A percentile compares a stretch with the other conserved stretches of the same genome.
Conservation (phyloP, 331 rosid genomes). For the Malus hybrid region DNA sequence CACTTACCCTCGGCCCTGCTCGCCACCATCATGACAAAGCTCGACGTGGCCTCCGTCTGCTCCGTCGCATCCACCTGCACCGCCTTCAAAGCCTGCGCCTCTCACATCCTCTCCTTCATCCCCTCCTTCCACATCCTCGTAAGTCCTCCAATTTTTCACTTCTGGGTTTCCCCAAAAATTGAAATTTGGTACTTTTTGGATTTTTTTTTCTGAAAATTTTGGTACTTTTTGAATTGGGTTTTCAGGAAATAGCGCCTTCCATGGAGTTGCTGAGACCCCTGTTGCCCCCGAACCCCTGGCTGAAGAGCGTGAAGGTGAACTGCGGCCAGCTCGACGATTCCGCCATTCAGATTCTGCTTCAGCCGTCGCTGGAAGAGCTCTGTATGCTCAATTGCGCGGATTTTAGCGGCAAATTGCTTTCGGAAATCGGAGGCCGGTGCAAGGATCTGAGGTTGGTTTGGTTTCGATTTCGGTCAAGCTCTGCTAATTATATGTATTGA, state of each 20-base stretch:
- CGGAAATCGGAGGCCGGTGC: constrained; percentile 77
- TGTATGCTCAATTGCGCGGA: constrained; percentile 68
- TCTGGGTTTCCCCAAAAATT: not conserved
- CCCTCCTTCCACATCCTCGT: constrained; percentile 74
- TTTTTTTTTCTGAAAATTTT: not conserved
- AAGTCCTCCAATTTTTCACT: not conserved
- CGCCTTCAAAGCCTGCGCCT: constrained; percentile 46
- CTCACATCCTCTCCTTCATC: constrained; percentile 59
- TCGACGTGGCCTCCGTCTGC: constrained; percentile 73
- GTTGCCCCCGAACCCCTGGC: constrained; percentile 59
- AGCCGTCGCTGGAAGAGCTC: constrained; percentile 65
- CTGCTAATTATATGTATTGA: not conserved
- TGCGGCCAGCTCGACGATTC: constrained; percentile 79
- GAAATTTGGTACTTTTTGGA: not conserved
- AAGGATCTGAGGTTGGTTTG: constrained; percentile 51
- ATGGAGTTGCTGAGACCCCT: constrained; percentile 53
- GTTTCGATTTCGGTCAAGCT: not conserved
- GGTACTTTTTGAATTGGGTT: not conserved
- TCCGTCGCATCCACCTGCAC: constrained; percentile 71
- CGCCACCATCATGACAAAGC: constrained; percentile 60
- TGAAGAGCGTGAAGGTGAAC: constrained; percentile 57
- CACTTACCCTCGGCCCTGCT: constrained; percentile 53
- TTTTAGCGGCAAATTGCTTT: constrained; percentile 80
- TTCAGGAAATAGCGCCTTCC: constrained; percentile 68
- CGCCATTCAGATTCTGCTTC: constrained; percentile 44